Percentiles rank a stretch among this genome's conserved stretches.
phyloP scores from a whole-genome alignment of 1,139 yeast genomes.

The Nakaseomyces bracarensis region DNA sequence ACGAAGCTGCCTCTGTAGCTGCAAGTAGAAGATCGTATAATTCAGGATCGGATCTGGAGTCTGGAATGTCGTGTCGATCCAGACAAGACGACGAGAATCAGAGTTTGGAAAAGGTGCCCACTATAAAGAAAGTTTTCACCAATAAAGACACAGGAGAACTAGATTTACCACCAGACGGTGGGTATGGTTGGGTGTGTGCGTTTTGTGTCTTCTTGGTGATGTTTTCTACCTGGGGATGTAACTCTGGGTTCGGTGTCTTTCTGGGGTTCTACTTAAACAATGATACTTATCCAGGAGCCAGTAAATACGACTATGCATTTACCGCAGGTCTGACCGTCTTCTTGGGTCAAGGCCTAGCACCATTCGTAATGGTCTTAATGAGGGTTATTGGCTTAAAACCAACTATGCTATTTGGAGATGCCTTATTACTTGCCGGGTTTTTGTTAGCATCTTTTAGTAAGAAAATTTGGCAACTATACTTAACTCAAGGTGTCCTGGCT shows the following conservation, averaged over 20 bases:
- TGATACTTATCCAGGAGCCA: conserved; percentile 48
- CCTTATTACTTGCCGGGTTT: conserved; percentile 48
- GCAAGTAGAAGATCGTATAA: background rate
- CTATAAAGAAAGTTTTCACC: conserved; percentile 31
- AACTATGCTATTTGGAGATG: conserved; percentile 42
- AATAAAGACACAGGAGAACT: conserved; percentile 29
- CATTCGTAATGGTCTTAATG: conserved; percentile 39
- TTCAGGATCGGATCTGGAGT: background rate
- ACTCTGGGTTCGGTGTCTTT: conserved; percentile 62
- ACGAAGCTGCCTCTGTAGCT: conserved; percentile 2
- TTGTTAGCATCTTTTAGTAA: conserved; percentile 59
- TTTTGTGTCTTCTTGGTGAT: conserved; percentile 45
- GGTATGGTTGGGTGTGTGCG: conserved; percentile 64
- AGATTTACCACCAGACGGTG: conserved; percentile 55
- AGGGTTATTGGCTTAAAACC: conserved; percentile 35
- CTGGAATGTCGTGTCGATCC: background rate
- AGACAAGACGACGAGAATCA: conserved; percentile 13
- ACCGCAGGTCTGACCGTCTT: conserved; percentile 60
- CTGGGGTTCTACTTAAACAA: conserved; percentile 46
- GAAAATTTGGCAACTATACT: conserved; percentile 52
- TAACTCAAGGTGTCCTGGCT: conserved; percentile 60
- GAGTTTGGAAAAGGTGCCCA: conserved; percentile 13
- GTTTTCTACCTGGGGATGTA: conserved; percentile 68
- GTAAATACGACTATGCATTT: conserved; percentile 53
- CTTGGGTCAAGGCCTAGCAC: conserved; percentile 51